These are phyloP conservation scores for Ophidiomyces ophidiicola DNA, from an alignment of 2,329 filamentous ascomycete genomes.

Conservation along the genomic window DNA sequence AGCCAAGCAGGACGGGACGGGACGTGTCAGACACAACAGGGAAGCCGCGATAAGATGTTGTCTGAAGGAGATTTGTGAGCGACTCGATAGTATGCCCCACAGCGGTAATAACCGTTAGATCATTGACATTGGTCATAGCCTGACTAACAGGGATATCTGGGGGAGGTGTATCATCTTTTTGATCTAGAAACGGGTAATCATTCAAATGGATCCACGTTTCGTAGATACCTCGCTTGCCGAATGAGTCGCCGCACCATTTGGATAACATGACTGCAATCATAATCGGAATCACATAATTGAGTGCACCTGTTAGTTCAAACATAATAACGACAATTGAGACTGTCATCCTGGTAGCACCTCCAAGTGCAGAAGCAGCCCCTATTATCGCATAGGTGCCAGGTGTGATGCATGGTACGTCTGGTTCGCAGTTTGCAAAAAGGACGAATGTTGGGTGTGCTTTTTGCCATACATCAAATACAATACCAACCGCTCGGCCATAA, in stretches of 20 bases:
- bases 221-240: slow-evolving; percentile 87
- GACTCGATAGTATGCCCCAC: slow-evolving; percentile 75
- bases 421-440: slow-evolving; percentile 67
- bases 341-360: slow-evolving; percentile 89
- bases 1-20: slow-evolving; percentile 71
- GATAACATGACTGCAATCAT: slow-evolving; percentile 98
- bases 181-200: slow-evolving; percentile 89
- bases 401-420: slow-evolving; percentile 76
- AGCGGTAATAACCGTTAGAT: slow-evolving; percentile 75
- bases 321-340: slow-evolving; percentile 98
- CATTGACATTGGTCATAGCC: slow-evolving; percentile 86
- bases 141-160: slow-evolving; percentile 77
- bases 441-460: slow-evolving; percentile 63
- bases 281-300: slow-evolving; percentile 93
- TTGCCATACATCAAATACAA: slow-evolving; percentile 81
- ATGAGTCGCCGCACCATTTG: slow-evolving; percentile 96
- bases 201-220: slow-evolving; percentile 96
- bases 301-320: slow-evolving; percentile 92
- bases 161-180: slow-evolving; percentile 63
- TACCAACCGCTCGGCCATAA: slow-evolving; percentile 76
- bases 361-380: slow-evolving; percentile 85
- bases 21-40: slow-evolving; percentile 71
- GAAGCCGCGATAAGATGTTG: slow-evolving; percentile 76
- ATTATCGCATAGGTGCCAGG: slow-evolving; percentile 95
- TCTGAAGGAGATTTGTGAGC: slow-evolving; percentile 57